phyloP scores from a whole-genome alignment of 176 grass and related monocot genomes.

The Oryza longistaminata region DNA sequence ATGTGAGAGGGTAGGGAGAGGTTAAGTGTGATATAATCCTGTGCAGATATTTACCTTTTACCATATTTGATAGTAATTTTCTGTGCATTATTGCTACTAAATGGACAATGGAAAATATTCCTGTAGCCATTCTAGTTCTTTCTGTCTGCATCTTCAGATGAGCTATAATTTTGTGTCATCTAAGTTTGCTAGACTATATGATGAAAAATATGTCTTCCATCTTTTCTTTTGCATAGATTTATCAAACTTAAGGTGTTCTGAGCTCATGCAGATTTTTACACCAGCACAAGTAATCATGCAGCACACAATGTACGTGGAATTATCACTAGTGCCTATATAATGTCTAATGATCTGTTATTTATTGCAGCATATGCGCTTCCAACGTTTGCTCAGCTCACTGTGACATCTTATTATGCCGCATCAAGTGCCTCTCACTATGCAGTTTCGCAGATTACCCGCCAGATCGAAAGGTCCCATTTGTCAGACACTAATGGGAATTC shows the following conservation, averaged over 20 bases:
- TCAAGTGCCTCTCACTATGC: slow-evolving; percentile 72
- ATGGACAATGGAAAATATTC: background rate
- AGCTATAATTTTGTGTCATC: background rate
- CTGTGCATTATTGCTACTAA: background rate
- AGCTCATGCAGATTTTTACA: background rate
- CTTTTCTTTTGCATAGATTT: background rate
- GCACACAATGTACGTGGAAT: background rate
- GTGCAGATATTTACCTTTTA: background rate
- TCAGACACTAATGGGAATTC: slow-evolving; percentile 43
- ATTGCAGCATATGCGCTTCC: slow-evolving; percentile 70
- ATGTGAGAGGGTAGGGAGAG: background rate
- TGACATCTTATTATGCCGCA: slow-evolving; percentile 81
- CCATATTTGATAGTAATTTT: background rate
- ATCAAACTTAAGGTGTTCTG: background rate
- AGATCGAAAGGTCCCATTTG: slow-evolving; percentile 59
- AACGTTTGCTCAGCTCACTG: slow-evolving; percentile 79
- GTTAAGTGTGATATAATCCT: background rate
- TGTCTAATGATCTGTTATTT: slow-evolving; percentile 24
- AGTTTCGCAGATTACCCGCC: slow-evolving; percentile 74
- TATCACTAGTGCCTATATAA: background rate
- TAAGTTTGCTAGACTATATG: background rate
- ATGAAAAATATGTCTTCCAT: background rate
- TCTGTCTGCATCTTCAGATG: background rate
- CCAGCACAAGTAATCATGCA: background rate
- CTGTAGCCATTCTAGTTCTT: background rate